These are phyloP conservation scores for Verbena officinalis DNA, from an alignment of 257 asterid species.

Conservation along the genomic window DNA sequence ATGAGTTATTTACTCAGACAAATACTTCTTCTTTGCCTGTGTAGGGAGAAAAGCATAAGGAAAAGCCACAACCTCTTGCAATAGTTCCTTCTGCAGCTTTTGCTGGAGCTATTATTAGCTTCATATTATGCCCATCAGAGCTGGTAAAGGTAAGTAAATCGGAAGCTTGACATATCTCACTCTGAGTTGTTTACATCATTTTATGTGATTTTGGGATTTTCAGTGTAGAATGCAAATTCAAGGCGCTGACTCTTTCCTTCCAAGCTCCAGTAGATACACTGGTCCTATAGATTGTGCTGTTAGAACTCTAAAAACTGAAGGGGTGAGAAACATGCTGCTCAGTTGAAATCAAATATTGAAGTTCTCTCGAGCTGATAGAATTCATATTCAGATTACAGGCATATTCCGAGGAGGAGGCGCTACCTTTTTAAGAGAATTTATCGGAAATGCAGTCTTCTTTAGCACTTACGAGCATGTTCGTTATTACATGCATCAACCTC, in stretches of 20 bases:
- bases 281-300: conserved; percentile 86
- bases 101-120: conserved; percentile 86
- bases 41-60: conserved; percentile 62
- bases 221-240: conserved; percentile 99
- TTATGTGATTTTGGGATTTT: conserved; percentile 52
- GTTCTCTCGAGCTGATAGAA: conserved; percentile 44
- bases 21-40: conserved; percentile 26
- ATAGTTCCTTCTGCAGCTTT: conserved; percentile 76
- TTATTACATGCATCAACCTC: conserved; percentile 62
- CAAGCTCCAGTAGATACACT: conserved; percentile 57
- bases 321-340: conserved; percentile 61
- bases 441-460: conserved; percentile 87
- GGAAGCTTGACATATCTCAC: conserved; percentile 25
- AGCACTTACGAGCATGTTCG: conserved; percentile 81
- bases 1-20: conserved; percentile 18
- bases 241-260: conserved; percentile 62
- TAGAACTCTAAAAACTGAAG: conserved; percentile 69
- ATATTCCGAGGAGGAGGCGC: conserved; percentile 80
- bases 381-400: conserved; percentile 69
- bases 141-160: conserved; percentile 70
- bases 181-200: conserved; percentile 28
- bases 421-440: conserved; percentile 78
- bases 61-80: conserved; percentile 70
- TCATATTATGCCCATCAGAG: conserved; percentile 84
- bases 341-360: conserved; percentile 14